phyloP scores from a whole-genome alignment of 495 filamentous ascomycete species.

The Hyphodiscus hymeniophilus region DNA sequence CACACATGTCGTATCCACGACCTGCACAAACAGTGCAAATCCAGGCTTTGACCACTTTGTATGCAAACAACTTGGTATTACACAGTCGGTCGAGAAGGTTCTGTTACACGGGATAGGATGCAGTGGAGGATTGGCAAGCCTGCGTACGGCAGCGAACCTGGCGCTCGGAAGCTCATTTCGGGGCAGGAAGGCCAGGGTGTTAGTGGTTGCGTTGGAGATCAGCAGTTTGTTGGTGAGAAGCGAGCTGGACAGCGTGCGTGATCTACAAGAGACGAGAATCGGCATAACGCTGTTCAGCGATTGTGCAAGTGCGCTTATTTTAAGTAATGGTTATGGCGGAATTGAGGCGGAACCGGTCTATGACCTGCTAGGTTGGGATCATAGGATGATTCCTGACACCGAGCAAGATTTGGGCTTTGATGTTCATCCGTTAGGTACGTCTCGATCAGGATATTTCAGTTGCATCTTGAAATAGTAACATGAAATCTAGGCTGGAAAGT shows the following conservation, averaged over 20 bases:
- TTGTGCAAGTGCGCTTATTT: conserved; percentile 49
- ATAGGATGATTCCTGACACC: conserved; percentile 44
- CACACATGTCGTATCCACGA: conserved; percentile 59
- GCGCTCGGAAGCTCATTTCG: conserved; percentile 47
- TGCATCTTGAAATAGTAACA: not conserved
- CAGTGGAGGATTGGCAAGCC: conserved; percentile 53
- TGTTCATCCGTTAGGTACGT: conserved; percentile 42
- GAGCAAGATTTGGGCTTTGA: conserved; percentile 52
- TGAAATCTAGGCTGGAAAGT: conserved; percentile 44
- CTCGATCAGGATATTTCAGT: not conserved
- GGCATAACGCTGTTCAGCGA: conserved; percentile 55
- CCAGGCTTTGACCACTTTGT: conserved; percentile 61
- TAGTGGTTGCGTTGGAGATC: conserved; percentile 55
- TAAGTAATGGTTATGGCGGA: conserved; percentile 46
- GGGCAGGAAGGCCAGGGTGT: conserved; percentile 42
- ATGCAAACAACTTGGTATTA: conserved; percentile 43
- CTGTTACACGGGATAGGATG: conserved; percentile 58
- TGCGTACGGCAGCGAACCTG: conserved; percentile 53
- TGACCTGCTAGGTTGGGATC: conserved; percentile 51
- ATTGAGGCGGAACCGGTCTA: conserved; percentile 34
- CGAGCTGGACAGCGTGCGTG: conserved; percentile 47
- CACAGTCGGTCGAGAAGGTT: conserved; percentile 42
- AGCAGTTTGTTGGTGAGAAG: conserved; percentile 48
- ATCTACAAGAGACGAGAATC: conserved; percentile 45
- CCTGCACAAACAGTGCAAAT: conserved; percentile 59